phyloP scores from a whole-genome alignment of 1,284 basidiomycete genomes.

The Microbotryomycetes sp. region DNA sequence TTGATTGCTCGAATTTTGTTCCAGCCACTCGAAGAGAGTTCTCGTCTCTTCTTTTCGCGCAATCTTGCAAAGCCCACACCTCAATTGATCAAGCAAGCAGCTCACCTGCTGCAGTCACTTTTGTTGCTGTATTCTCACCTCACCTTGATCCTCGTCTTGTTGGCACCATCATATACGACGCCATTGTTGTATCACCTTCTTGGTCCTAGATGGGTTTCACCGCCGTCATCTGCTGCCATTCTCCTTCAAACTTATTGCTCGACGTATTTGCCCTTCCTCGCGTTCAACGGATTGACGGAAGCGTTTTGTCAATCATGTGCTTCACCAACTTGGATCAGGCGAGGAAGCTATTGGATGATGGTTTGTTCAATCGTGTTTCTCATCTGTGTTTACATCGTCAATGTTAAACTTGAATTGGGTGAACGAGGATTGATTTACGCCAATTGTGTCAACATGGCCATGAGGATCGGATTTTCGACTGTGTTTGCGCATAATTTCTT shows the following conservation, averaged over 20 bases:
- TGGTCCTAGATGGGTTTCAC: conserved; percentile 41
- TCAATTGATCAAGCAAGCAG: neutral
- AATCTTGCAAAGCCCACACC: conserved; percentile 13
- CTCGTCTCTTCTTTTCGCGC: conserved; percentile 72
- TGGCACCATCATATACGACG: conserved; percentile 57
- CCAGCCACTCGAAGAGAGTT: conserved; percentile 86
- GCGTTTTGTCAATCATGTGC: conserved; percentile 79
- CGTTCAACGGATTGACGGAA: conserved; percentile 80
- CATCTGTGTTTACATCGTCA: conserved; percentile 46
- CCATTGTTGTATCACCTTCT: conserved; percentile 63
- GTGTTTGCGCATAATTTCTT: conserved; percentile 27
- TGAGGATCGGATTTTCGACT: conserved; percentile 53
- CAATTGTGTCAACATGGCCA: conserved; percentile 59
- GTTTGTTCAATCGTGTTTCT: conserved; percentile 62
- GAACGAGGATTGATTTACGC: conserved; percentile 68
- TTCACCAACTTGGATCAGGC: conserved; percentile 54
- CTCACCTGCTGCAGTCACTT: conserved; percentile 45
- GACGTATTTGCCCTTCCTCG: conserved; percentile 78
- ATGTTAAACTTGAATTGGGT: conserved; percentile 50
- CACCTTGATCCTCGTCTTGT: conserved; percentile 54
- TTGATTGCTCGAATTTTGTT: conserved; percentile 83
- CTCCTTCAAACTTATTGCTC: conserved; percentile 67
- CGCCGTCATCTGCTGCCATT: conserved; percentile 57
- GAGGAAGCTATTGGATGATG: conserved; percentile 53
- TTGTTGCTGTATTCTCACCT: conserved; percentile 64